Base-by-base conservation (phyloP, 169 alveolate species). In the Plasmodium yoelii region DNA sequence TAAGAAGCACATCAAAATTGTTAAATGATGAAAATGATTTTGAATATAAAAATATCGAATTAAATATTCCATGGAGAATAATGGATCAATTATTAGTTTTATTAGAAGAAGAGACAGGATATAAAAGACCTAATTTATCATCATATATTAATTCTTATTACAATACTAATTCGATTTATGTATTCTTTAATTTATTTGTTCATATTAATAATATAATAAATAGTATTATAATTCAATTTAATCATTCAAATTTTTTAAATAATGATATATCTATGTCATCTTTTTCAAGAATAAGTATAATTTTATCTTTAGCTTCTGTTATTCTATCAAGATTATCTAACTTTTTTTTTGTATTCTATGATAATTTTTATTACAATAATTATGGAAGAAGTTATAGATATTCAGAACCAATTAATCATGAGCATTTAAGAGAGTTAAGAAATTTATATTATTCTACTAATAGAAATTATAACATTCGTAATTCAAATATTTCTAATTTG, bases 51-150 rank as follows among this genome's bases (percentile, higher is more conserved):
- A 77, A 77, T 56, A 26, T 77, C n/a, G 88, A 77, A 64, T 47
- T 77, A 3, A 77, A 77, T 19, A 77, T 77, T 13, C 88, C 88
- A 57, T 77, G 88, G 88, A 77, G 88, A 64, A 75, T 77, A n/a
- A 77, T 77, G 39, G 88, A 77, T 9, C 88, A 77, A 9, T 18
- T 77, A n/a, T 28, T 77, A 64, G 67, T 77, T 12, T 56, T 77
- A 8, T 69, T 77, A 64, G 88, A 77, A 77, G 88, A 77, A 63
- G 88, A 77, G n/a, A 77, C 88, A 26, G 88, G 88, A 64, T 77
- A 77, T 64, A 65, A 75, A 49, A 46, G 80, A 64, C 88, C 88
- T 15, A 75, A 77, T 46, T 64, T 77, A 49, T 77, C 88, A n/a
- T 13, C 77, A 6, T 77, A 77, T 46, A 77, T 77, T 57, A 46